Evolutionary conservation across 106 monocot genomes (phyloP).

Genomic region (Dioscorea zingiberensis): DNA sequence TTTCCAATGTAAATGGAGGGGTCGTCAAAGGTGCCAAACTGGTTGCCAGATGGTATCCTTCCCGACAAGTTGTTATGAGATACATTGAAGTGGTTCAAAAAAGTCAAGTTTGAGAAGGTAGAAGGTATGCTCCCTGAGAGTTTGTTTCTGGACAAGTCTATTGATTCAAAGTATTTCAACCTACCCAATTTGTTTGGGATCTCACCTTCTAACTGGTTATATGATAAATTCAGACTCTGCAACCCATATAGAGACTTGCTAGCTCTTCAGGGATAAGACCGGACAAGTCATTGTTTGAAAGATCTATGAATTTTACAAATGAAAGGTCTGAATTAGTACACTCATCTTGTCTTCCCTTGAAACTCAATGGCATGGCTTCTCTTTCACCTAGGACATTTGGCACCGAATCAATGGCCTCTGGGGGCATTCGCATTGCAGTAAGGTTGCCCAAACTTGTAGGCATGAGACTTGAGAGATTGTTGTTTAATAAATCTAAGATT

Average conservation of each 20-base stretch:
- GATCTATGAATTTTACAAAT: conserved; percentile 3
- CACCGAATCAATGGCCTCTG: not conserved
- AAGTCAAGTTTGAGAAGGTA: too few relatives aligned
- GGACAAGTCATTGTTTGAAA: conserved; percentile 9
- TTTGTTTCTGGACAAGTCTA: too few relatives aligned
- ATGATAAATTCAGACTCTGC: conserved; percentile 16
- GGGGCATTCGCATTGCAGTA: not conserved
- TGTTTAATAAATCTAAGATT: not conserved
- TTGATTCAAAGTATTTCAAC: too few relatives aligned
- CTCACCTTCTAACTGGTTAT: conserved; percentile 10
- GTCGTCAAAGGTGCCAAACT: too few relatives aligned
- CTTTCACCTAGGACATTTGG: not conserved
- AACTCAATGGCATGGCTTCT: not conserved
- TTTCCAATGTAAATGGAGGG: too few relatives aligned
- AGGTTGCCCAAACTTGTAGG: not conserved
- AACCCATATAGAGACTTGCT: conserved; percentile 3
- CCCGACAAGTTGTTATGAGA: too few relatives aligned
- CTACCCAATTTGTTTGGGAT: too few relatives aligned
- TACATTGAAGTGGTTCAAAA: too few relatives aligned
- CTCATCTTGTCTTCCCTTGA: too few relatives aligned
- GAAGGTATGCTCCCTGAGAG: too few relatives aligned
- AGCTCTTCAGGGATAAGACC: conserved; percentile 8
- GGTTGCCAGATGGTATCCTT: too few relatives aligned
- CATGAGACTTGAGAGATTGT: not conserved
- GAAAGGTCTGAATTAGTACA: too few relatives aligned